Evolutionary conservation across 2,329 filamentous ascomycete species (phyloP).

Genomic region (Nannizziopsis arthrosporioides): DNA sequence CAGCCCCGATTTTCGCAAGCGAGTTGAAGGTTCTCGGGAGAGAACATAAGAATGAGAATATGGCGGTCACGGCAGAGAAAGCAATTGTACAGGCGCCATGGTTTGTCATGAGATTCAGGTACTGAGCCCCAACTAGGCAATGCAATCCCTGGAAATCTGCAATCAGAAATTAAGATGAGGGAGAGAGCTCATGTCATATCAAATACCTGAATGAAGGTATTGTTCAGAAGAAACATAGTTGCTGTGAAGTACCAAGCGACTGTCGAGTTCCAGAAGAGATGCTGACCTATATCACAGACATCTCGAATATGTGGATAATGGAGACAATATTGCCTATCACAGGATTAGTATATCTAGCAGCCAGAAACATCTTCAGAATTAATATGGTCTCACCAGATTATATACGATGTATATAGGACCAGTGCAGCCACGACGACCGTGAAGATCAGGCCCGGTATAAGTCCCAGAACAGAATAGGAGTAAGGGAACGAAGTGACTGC

Average conservation of each 20-base stretch:
- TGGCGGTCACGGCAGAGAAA: conserved; percentile 61
- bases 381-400: conserved; percentile 43
- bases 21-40: conserved; percentile 75
- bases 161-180: neutral
- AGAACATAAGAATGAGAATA: conserved; percentile 67
- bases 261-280: conserved; percentile 75
- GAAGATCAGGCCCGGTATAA: conserved; percentile 75
- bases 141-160: conserved; percentile 51
- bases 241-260: conserved; percentile 60
- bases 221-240: conserved; percentile 86
- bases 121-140: conserved; percentile 72
- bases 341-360: conserved; percentile 21
- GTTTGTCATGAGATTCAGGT: conserved; percentile 76
- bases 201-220: conserved; percentile 69
- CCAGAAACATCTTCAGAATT: neutral
- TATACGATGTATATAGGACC: conserved; percentile 71
- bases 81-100: conserved; percentile 63
- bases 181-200: neutral
- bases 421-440: conserved; percentile 65
- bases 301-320: conserved; percentile 84
- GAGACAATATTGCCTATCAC: conserved; percentile 71
- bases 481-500: conserved; percentile 92
- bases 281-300: conserved; percentile 90
- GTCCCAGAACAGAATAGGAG: conserved; percentile 76
- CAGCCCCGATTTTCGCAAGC: conserved; percentile 65